Evolutionary conservation across 495 filamentous ascomycete species (phyloP).

Genomic region (Thozetella sp.): DNA sequence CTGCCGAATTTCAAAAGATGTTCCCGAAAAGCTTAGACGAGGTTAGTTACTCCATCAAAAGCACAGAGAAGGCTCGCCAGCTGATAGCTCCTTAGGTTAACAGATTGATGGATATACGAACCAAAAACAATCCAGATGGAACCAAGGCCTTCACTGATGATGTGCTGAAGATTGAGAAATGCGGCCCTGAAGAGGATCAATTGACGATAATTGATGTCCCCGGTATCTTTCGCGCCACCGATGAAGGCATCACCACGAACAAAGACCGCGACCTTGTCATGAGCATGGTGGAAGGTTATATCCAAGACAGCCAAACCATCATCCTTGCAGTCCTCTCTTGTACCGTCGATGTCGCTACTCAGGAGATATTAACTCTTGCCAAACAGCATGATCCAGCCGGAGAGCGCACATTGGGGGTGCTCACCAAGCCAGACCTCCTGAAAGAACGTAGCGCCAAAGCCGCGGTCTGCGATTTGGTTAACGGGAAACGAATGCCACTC

Average conservation of each 20-base stretch:
- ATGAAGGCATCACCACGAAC: too few species aligned
- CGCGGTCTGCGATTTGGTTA: constrained; percentile 45
- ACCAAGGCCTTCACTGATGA: too few species aligned
- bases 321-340: constrained; percentile 61
- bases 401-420: constrained; percentile 56
- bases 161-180: too few species aligned
- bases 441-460: constrained; percentile 45
- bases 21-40: constrained; percentile 21
- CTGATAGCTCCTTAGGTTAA: too few species aligned
- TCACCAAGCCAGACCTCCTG: constrained; percentile 63
- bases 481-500: constrained; percentile 37
- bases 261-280: constrained; percentile 45
- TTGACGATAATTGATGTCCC: too few species aligned
- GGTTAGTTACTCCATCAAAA: too few species aligned
- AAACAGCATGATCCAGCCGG: constrained; percentile 48
- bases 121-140: too few species aligned
- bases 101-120: too few species aligned
- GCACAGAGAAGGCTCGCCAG: too few species aligned
- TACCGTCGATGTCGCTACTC: constrained; percentile 63
- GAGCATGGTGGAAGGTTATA: constrained; percentile 52
- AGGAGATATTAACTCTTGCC: constrained; percentile 60
- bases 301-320: constrained; percentile 52
- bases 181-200: too few species aligned
- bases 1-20: constrained; percentile 9
- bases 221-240: too few species aligned